Conservation (phyloP, 805 yeast species). For the Cyberlindnera subsufficiens region DNA sequence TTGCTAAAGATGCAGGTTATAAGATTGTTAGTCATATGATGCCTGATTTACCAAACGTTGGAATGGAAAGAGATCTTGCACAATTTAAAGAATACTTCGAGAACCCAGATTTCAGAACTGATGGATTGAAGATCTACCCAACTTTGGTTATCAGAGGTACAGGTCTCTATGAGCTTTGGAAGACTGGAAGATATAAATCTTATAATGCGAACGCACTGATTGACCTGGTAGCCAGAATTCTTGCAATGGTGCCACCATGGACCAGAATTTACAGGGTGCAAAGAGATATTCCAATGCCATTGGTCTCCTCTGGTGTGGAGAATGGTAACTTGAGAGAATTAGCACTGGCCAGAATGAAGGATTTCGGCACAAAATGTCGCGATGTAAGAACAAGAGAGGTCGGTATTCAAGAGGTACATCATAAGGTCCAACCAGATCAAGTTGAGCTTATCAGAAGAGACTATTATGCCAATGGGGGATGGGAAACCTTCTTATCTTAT, state of each 20-base stretch:
- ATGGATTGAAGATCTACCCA: slow-evolving; percentile 92
- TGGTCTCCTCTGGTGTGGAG: slow-evolving; percentile 96
- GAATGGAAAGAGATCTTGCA: slow-evolving; percentile 95
- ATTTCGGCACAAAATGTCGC: slow-evolving; percentile 91
- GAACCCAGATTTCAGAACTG: slow-evolving; percentile 94
- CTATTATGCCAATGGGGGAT: slow-evolving; percentile 95
- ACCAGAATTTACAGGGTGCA: slow-evolving; percentile 97
- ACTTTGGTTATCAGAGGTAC: slow-evolving; percentile 96
- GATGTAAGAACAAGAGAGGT: slow-evolving; percentile 98
- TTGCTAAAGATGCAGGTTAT: slow-evolving; percentile 97
- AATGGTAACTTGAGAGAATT: slow-evolving; percentile 94
- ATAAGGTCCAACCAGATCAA: slow-evolving; percentile 94
- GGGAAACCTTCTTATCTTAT: slow-evolving; percentile 95
- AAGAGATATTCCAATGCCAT: slow-evolving; percentile 98
- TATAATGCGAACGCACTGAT: slow-evolving; percentile 92
- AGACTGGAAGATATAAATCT: slow-evolving; percentile 88
- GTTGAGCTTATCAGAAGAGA: slow-evolving; percentile 94
- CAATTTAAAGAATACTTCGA: slow-evolving; percentile 96
- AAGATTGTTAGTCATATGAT: slow-evolving; percentile 98
- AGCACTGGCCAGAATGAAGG: slow-evolving; percentile 96
- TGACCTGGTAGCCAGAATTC: slow-evolving; percentile 90
- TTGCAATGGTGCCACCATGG: slow-evolving; percentile 99
- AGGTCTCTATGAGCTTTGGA: slow-evolving; percentile 95
- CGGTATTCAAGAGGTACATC: slow-evolving; percentile 97
- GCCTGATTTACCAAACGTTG: slow-evolving; percentile 99